These are phyloP conservation scores for Salvia splendens DNA, from an alignment of 257 asterid species.

Conservation along the genomic window DNA sequence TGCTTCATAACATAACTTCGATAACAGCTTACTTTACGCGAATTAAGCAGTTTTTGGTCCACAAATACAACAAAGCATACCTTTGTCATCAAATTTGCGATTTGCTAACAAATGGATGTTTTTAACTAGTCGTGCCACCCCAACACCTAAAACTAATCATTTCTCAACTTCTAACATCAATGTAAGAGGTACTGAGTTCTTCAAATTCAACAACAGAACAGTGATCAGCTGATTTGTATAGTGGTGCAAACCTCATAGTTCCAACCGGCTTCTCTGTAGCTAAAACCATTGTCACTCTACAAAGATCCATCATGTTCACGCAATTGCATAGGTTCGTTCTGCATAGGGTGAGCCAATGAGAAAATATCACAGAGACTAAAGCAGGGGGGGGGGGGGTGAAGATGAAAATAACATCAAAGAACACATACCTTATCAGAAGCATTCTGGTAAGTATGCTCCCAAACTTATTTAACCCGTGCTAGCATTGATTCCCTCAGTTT, in stretches of 20 bases:
- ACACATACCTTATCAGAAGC: constrained; percentile 18
- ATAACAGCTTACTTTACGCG: no score
- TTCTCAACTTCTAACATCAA: not conserved
- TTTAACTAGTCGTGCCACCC: not conserved
- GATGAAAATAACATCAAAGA: not conserved
- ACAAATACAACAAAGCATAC: not conserved
- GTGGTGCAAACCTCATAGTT: not conserved
- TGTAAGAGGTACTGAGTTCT: not conserved
- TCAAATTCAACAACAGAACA: constrained; percentile 4
- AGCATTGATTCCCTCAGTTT: not conserved
- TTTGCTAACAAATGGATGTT: not conserved
- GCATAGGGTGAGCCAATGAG: not conserved
- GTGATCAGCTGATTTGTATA: not conserved
- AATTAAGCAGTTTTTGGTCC: not conserved
- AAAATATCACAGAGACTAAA: not conserved
- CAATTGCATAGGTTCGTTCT: constrained; percentile 21
- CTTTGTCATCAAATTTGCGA: not conserved
- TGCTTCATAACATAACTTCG: not conserved
- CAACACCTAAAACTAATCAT: not conserved
- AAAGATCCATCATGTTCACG: not conserved
- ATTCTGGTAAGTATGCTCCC: constrained; percentile 2
- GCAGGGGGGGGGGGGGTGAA: not conserved
- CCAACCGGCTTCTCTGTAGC: not conserved
- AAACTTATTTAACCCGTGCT: constrained; percentile 17
- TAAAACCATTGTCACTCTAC: not conserved